phyloP scores from a whole-genome alignment of 352 stramenopile species.

The Globisporangium barbulae region DNA sequence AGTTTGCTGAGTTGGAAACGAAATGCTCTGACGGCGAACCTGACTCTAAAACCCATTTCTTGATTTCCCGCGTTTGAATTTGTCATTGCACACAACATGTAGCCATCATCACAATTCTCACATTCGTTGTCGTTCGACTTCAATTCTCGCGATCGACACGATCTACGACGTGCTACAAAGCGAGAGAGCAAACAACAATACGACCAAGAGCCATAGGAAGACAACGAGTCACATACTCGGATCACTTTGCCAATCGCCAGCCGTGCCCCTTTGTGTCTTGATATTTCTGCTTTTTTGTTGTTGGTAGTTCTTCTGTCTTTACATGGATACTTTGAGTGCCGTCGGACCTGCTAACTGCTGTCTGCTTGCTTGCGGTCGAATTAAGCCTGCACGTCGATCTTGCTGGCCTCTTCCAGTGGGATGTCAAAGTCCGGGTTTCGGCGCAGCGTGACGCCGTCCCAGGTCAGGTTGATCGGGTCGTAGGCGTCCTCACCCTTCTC shows the following conservation, averaged over 20 bases:
- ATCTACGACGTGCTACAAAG: too few relatives aligned
- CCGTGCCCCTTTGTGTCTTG: slow-evolving; percentile 3
- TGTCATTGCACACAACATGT: background rate
- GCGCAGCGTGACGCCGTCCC: slow-evolving; percentile 74
- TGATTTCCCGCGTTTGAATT: background rate
- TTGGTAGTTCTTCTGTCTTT: slow-evolving; percentile 14
- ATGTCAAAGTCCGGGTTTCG: slow-evolving; percentile 86
- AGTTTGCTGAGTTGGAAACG: background rate
- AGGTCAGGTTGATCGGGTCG: slow-evolving; percentile 80
- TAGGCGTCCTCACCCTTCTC: slow-evolving; percentile 66
- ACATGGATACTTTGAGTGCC: slow-evolving; percentile 10
- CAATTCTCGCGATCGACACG: background rate
- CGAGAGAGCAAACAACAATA: background rate
- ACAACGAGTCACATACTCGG: background rate
- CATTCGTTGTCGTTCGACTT: background rate
- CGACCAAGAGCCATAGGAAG: background rate
- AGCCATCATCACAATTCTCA: background rate
- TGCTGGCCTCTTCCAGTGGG: slow-evolving; percentile 64
- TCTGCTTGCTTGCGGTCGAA: background rate
- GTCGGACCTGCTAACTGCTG: background rate
- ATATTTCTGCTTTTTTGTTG: slow-evolving; percentile 7
- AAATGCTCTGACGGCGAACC: background rate
- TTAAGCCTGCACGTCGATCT: slow-evolving; percentile 22
- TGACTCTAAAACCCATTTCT: background rate
- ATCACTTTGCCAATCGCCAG: slow-evolving; percentile 1